Percentiles rank a stretch among this genome's conserved stretches.
These are phyloP conservation scores for Aspergillus bertholletiae DNA, from an alignment of 495 filamentous ascomycete species.

Conservation along the genomic window DNA sequence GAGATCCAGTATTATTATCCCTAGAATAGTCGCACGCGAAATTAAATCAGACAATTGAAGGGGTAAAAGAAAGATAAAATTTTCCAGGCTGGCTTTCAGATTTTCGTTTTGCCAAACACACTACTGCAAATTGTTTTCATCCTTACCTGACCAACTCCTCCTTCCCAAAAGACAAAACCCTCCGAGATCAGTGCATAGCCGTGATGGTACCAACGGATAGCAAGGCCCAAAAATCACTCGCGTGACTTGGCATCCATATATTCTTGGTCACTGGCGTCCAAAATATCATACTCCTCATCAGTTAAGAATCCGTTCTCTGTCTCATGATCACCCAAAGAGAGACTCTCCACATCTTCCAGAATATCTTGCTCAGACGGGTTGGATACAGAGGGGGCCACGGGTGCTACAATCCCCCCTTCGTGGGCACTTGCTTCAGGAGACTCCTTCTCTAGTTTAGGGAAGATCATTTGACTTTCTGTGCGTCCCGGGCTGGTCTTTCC, in stretches of 20 bases:
- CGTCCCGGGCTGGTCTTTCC: not conserved
- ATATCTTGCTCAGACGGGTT: constrained; percentile 50
- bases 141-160: constrained; percentile 6
- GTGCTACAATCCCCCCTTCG: constrained; percentile 40
- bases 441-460: constrained; percentile 95
- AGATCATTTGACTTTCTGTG: constrained; percentile 77
- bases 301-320: constrained; percentile 75
- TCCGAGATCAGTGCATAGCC: not conserved
- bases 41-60: too few species aligned
- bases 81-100: not conserved
- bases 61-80: not conserved
- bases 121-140: constrained; percentile 9
- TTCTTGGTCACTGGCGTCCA: constrained; percentile 94
- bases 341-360: constrained; percentile 64
- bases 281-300: constrained; percentile 96
- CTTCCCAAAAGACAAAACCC: constrained; percentile 2
- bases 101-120: not conserved
- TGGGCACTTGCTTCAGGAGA: constrained; percentile 79
- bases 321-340: constrained; percentile 59
- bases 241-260: constrained; percentile 47
- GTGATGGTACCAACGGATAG: not conserved
- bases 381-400: constrained; percentile 31
- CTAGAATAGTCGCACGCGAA: not conserved
- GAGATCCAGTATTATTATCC: constrained; percentile 4
- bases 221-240: constrained; percentile 15